Base-by-base conservation (phyloP, 2,329 filamentous ascomycete species). In the Colletotrichum nymphaeae region DNA sequence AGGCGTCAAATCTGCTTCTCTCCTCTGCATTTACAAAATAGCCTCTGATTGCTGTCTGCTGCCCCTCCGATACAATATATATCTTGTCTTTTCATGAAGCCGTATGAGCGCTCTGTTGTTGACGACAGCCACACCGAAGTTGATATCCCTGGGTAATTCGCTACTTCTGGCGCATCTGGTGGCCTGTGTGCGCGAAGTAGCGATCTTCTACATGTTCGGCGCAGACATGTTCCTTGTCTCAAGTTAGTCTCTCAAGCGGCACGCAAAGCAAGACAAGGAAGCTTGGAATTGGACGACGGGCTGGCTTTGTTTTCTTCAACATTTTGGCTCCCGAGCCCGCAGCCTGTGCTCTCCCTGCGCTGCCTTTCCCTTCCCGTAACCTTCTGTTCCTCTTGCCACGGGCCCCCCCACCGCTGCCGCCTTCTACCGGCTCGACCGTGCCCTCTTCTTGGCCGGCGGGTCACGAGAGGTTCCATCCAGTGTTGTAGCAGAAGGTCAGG, bases 171-270 rank as follows among this genome's bases (percentile, higher is more conserved):
- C 37, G 60, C 60, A 49, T 53, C 26, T 19, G 35, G 57, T 63
- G 66, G 58, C 37, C 60, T 58, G 67, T 69, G 67, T 52, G 14
- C 37, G 42, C 8, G 42, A n/a, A n/a, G 37, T 42, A 42, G 37
- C 37, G 14, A 42, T 35, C 32, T 6, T 46, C 8, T 46, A 46
- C 42, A 16, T 46, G 19, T n/a, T 46, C 42, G 24, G 49, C 52
- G 60, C 59, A 64, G 52, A 69, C 24, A 28, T 58, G 52, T 65
- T 58, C 32, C 60, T 53, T 69, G 67, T 69, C 67, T 65, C 60
- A 49, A 62, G 35, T 52, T 19, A 12, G 60, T 14, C 14, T 42
- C 37, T 42, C 37, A 42, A 4, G 14, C 37, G 46, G 24, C 46
- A 49, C 19, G 28, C 56, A 14, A 32, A 32, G 19, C 28, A 66